Evolutionary conservation across 306 rosid species (phyloP).

Genomic region (Amphicarpaea edgeworthii): DNA sequence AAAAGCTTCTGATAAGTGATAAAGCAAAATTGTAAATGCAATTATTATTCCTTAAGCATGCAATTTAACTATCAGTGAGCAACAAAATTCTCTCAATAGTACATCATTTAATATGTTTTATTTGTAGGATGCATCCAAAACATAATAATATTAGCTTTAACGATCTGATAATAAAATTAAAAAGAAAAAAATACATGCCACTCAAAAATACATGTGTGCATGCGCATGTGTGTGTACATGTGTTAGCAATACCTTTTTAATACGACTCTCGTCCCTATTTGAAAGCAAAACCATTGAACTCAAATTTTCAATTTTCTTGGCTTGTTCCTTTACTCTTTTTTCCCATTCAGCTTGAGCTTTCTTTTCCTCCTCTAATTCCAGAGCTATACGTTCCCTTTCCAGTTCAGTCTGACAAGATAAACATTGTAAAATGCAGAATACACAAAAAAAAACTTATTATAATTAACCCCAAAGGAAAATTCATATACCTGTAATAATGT

Average conservation of each 20-base stretch:
- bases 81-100: constrained; percentile 7
- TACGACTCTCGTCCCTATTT: constrained; percentile 75
- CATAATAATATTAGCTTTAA: not conserved
- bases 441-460: constrained; percentile 32
- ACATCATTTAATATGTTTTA: not conserved
- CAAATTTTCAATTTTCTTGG: constrained; percentile 87
- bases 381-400: constrained; percentile 95
- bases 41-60: constrained; percentile 16
- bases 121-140: constrained; percentile 23
- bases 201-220: constrained; percentile 18
- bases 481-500: constrained; percentile 78
- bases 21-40: constrained; percentile 8
- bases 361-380: constrained; percentile 96
- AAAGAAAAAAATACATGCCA: not conserved
- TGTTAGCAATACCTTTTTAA: constrained; percentile 66
- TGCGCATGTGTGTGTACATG: not conserved
- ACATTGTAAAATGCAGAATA: constrained; percentile 39
- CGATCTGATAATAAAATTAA: not conserved
- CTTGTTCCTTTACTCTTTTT: constrained; percentile 86
- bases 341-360: constrained; percentile 93
- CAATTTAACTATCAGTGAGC: constrained; percentile 13
- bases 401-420: constrained; percentile 73
- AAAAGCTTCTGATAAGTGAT: constrained; percentile 5
- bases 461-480: constrained; percentile 39
- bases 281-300: constrained; percentile 94